Base-by-base conservation (phyloP, 352 stramenopile species). In the Globisporangium splendens region DNA sequence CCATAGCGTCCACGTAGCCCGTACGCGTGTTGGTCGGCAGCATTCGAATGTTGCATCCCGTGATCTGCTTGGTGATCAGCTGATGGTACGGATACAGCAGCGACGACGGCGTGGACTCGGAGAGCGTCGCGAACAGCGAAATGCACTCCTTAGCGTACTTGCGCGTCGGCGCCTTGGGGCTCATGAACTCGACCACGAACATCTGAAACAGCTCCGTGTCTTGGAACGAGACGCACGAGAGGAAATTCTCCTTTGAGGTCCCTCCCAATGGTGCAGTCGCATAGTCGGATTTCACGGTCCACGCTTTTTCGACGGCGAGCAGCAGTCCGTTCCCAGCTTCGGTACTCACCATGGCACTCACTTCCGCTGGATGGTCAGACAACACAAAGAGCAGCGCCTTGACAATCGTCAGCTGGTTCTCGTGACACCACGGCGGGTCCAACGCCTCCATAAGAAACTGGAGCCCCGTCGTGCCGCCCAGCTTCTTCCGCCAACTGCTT, bases 341-440 rank as follows among this genome's bases (percentile, higher is more conserved):
- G 12, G 66, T 59, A 58, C 79, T 90, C 31, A 96, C 77, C n/a
- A 69, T 90, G 4, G 81, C 72, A 49, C 78, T 92, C 28, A 96
- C 82, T 74, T 96, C 88, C 4, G 80, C 68, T 4, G 86, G 84
- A 55, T 96, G 88, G 50, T 95, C 85, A 8, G 83, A 89, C 15
- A 96, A 63, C 24, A 96, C 86, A 54, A 95, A 96, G 50, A 96
- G 91, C 38, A 96, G 60, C 4, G 83, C 79, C 41, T 93, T 92
- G 17, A 90, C 66, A 50, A 96, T 92, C 22, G 70, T 84, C 4
- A 95, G 67, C 54, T 96, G 81, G 56, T 96, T 95, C 67, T 95
- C 85, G 50, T 91, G 86, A 53, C 79, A 91, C 79, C 88, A 96
- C 28, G 88, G 74, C 41, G 79, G 62, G 22, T 73, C 78, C 22